Evolutionary conservation across 1,284 basidiomycete genomes (phyloP).

Genomic region (Cystobasidium sp.): DNA sequence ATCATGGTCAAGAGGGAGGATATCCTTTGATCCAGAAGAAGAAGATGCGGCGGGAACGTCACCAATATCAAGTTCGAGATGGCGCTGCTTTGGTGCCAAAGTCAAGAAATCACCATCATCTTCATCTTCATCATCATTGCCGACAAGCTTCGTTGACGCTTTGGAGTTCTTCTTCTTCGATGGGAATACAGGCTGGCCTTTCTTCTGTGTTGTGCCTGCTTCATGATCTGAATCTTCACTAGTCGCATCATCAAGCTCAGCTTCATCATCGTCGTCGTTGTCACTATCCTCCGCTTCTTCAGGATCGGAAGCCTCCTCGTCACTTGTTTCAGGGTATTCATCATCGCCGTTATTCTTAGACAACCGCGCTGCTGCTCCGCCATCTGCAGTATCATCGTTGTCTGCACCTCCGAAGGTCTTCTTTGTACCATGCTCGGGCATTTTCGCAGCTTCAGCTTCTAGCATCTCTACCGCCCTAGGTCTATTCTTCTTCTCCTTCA

Average conservation of each 20-base stretch:
- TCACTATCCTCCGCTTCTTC: conserved; percentile 48
- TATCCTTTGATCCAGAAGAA: conserved; percentile 78
- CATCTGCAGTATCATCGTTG: conserved; percentile 48
- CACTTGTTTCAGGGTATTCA: conserved; percentile 57
- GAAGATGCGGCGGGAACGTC: conserved; percentile 86
- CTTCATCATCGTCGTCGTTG: conserved; percentile 56
- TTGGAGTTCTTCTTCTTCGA: conserved; percentile 33
- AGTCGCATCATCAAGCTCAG: conserved; percentile 31
- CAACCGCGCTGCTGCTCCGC: conserved; percentile 51
- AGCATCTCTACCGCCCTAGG: conserved; percentile 55
- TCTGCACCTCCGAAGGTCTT: conserved; percentile 44
- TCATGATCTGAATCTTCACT: conserved; percentile 57
- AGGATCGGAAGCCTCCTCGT: conserved; percentile 53
- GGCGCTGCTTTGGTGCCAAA: conserved; percentile 85
- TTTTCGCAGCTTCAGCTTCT: conserved; percentile 43
- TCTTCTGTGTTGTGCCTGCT: conserved; percentile 4
- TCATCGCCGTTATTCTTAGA: background rate
- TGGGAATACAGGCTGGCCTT: conserved; percentile 40
- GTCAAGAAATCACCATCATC: conserved; percentile 88
- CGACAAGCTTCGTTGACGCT: conserved; percentile 22
- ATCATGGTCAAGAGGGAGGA: conserved; percentile 62
- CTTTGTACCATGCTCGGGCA: conserved; percentile 42
- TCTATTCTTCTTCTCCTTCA: conserved; percentile 73
- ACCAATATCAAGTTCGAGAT: conserved; percentile 60
- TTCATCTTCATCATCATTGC: conserved; percentile 57